Conservation (phyloP, 2,329 filamentous ascomycete genomes). For the Venturia oleaginea region DNA sequence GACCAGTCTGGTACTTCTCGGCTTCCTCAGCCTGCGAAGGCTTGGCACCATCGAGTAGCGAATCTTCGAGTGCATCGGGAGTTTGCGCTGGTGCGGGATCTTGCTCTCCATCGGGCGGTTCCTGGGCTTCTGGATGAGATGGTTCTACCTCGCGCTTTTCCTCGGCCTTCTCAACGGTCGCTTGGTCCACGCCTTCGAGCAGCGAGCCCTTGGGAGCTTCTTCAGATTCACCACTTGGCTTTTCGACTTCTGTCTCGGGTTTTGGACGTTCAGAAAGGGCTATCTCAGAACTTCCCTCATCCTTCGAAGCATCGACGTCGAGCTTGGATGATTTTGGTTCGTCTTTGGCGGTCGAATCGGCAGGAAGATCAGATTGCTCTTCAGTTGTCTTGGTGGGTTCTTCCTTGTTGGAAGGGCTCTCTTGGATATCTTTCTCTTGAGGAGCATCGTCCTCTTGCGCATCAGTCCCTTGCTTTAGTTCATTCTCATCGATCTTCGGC, state of each 20-base stretch:
- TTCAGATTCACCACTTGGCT: background rate
- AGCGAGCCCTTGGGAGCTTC: background rate
- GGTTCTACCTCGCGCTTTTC: background rate
- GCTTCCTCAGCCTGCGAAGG: background rate
- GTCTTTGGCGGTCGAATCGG: background rate
- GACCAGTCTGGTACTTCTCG: background rate
- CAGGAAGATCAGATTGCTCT: background rate
- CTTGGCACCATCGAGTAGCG: background rate
- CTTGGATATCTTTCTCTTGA: background rate
- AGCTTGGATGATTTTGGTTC: background rate
- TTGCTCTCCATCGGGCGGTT: background rate
- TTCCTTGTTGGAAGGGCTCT: background rate
- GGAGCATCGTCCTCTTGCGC: background rate
- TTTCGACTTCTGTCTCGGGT: background rate
- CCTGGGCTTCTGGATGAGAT: constrained; percentile 4
- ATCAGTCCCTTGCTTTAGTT: background rate
- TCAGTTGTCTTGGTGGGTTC: background rate
- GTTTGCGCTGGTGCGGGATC: background rate
- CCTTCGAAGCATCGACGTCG: background rate
- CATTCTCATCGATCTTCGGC: background rate
- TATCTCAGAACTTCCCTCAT: background rate
- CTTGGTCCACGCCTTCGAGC: background rate
- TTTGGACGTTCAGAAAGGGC: background rate
- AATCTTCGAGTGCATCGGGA: background rate
- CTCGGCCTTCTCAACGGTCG: background rate